Evolutionary conservation across 2,329 filamentous ascomycete species (phyloP), one percentile per base, ranked within the genome.

Genomic region (Uncinocarpus reesii): DNA sequence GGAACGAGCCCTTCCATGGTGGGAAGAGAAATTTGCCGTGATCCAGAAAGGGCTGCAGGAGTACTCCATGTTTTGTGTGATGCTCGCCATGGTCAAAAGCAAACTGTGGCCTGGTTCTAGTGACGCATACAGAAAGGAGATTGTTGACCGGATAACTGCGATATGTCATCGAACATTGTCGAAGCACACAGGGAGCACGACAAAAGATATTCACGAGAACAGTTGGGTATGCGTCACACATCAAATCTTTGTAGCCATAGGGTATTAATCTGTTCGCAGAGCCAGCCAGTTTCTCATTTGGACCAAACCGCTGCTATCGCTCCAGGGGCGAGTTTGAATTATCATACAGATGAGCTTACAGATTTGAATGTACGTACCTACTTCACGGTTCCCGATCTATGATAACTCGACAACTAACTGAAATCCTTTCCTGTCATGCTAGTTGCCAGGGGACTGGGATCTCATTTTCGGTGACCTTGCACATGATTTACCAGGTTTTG

Each of bases 111-210:
- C 53, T 3, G 52, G 48, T 8, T 44, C 45, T 1, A 32, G 36
- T 15, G 26, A 40, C 13, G 24, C 31, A 15, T 45, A 49, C 23
- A 44, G 48, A 29, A 50, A 52, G 15, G 58, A 64, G 26, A 62
- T 62, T 0, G 58, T 66, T 8, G 61, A 68, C 29, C 62, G 63
- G 1, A 60, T 69, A 16, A 57, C 63, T 1, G 54, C 56, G 2
- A 62, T 67, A 37, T 60, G 64, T 2, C 63, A 66, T 41, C 62
- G 60, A 13, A 56, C 67, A 2, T 62, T 67, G 42, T 54, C 57
- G 0, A 59, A 60, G 1, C 60, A 67, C 48, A 57, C 60, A 5
- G 52, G 53, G 21, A 40, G 20, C 7, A 10, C 29, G 15, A 48
- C 34, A 10, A 26, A 16, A n/a, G 36, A 34, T 15, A 7, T 42